Base-by-base conservation (phyloP, 805 yeast genomes). In the Metschnikowia koreensis region DNA sequence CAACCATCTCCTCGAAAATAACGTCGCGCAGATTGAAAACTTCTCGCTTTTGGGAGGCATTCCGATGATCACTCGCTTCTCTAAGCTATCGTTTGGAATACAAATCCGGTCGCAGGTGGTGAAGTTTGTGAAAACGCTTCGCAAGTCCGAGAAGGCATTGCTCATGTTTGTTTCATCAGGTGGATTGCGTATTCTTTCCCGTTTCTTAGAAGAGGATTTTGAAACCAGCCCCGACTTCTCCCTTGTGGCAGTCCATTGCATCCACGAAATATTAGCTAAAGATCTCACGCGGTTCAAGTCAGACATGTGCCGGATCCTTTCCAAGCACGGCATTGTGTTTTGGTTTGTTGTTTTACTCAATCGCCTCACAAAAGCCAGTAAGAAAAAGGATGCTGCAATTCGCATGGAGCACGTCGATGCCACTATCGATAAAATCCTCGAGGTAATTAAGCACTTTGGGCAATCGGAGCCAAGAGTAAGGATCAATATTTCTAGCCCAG, bases 401-500 rank as follows among this genome's bases (percentile, higher is more conserved):
- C 41, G 50, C 8, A 31, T 34, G 3, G 56, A 47, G 7, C 31
- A 41, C 27, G 42, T 53, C 11, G 59, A 56, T 17, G 11, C 34
- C 15, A 42, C 53, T n/a, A 58, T 70, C 4, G 70, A 72, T 39
- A 64, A 67, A 48, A 65, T 71, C 8, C 63, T 79, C 28, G 65
- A 65, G 15, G 74, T 78, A 5, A 54, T 74, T n/a, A 68, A 67
- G 48, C 66, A 61, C 38, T 77, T 79, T 58, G 76, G 79, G 37
- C 77, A 74, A 48, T 69, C 80, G 1, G 83, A 80, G 44, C 71
- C 74, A 0, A 67, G 73, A 44, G 80, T 79, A 11, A 62, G 81
- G 47, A 53, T 63, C 22, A 67, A 67, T 48, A 70, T 75, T 38
- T 65, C 77, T 8, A 70, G 65, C 44, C 57, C 68, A 1, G 77